Evolutionary conservation across 73 alveolate genomes (phyloP).

Genomic region (Tetrahymena malaccensis): DNA sequence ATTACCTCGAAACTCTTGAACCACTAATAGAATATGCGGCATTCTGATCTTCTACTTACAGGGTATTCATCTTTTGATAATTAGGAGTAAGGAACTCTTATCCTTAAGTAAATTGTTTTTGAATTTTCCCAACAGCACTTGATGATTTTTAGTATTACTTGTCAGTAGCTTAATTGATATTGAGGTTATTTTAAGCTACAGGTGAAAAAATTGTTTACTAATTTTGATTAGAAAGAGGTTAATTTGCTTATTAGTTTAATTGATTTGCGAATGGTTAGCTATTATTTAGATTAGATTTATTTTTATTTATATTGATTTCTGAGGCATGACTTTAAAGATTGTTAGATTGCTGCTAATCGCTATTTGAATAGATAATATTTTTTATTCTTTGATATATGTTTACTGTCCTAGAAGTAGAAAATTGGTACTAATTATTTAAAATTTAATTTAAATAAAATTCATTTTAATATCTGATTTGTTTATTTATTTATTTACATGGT

Average conservation of each 20-base stretch:
- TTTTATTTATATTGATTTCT: neutral
- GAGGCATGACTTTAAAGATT: neutral
- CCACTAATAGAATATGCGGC: neutral
- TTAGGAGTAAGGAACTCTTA: neutral
- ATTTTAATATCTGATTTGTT: too few relatives aligned
- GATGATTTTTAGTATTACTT: neutral
- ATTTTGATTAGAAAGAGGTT: neutral
- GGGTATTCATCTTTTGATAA: neutral
- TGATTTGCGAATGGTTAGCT: neutral
- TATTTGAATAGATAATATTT: neutral
- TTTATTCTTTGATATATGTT: neutral
- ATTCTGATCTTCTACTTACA: neutral
- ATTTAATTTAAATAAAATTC: neutral
- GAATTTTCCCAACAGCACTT: neutral
- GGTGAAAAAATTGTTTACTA: neutral
- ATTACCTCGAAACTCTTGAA: neutral
- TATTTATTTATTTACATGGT: neutral
- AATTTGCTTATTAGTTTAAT: too few relatives aligned
- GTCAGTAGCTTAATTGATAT: neutral
- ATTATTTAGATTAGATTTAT: neutral
- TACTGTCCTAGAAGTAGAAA: neutral
- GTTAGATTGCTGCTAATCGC: neutral
- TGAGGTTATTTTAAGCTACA: neutral
- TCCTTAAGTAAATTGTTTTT: neutral
- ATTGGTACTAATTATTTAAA: neutral